Percentiles rank a stretch among this genome's conserved stretches.
Evolutionary conservation across 192 early-diverging fungal species (phyloP).

Genomic region (Backusella morwellensis): DNA sequence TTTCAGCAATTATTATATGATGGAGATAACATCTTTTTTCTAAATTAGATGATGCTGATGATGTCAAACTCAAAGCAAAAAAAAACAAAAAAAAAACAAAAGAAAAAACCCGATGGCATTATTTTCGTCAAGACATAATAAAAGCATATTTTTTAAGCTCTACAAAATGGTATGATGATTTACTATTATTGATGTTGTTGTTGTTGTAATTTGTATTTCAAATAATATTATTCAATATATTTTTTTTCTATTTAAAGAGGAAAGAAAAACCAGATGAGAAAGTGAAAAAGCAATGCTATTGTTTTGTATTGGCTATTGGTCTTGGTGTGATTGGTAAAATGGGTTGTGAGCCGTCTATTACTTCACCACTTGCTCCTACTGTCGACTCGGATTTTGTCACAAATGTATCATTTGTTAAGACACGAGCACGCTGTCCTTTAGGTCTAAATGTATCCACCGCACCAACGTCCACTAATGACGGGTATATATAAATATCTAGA

Average conservation of each 20-base stretch:
- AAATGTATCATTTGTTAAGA: neutral
- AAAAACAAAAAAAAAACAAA: too few species aligned
- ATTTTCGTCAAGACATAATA: too few species aligned
- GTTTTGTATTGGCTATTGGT: neutral
- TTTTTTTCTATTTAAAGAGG: neutral
- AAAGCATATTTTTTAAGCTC: neutral
- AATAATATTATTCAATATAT: neutral
- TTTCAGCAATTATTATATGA: neutral
- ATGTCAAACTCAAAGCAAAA: too few species aligned
- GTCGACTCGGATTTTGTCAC: neutral
- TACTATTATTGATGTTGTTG: neutral
- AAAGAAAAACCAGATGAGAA: neutral
- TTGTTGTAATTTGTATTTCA: neutral
- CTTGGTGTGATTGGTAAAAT: constrained; percentile 25
- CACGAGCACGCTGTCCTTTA: constrained; percentile 43
- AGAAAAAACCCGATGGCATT: too few species aligned
- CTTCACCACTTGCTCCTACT: constrained; percentile 31
- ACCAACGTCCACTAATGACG: constrained; percentile 75
- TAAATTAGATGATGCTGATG: neutral
- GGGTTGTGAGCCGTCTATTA: constrained; percentile 23
- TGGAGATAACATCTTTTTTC: neutral
- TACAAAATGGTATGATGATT: neutral
- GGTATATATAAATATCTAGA: neutral
- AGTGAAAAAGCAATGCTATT: neutral
- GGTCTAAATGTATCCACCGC: constrained; percentile 95